A percentile compares a stretch with the other conserved stretches of the same genome.
These are phyloP conservation scores for Magnolia kwangsiensis DNA, from an alignment of 164 flowering plant species.

Conservation along the genomic window DNA sequence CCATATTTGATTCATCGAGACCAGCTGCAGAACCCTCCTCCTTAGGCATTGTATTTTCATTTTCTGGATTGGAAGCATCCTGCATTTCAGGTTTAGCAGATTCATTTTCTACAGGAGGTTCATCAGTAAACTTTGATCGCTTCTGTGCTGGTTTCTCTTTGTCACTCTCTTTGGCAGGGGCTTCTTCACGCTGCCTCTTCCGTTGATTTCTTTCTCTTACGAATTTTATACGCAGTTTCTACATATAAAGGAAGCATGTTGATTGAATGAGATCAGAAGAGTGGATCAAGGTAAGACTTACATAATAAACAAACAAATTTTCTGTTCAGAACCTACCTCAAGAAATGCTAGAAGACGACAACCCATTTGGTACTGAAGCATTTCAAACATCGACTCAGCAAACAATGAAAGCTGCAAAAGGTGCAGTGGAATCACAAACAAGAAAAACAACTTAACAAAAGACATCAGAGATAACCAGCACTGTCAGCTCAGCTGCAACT, in stretches of 20 bases:
- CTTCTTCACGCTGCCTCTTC: constrained; percentile 69
- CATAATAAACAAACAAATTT: neutral
- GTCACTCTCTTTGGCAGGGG: constrained; percentile 33
- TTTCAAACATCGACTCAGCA: constrained; percentile 87
- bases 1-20: constrained; percentile 18
- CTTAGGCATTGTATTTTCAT: constrained; percentile 20
- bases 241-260: neutral
- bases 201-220: constrained; percentile 57
- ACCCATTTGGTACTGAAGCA: constrained; percentile 97
- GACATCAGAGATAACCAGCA: neutral
- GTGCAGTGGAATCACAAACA: neutral
- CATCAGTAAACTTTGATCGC: constrained; percentile 43
- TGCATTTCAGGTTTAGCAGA: constrained; percentile 14
- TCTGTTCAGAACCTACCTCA: constrained; percentile 51
- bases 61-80: constrained; percentile 15
- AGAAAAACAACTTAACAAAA: neutral
- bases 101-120: constrained; percentile 26
- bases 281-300: neutral
- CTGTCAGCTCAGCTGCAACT: neutral
- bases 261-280: constrained; percentile 4
- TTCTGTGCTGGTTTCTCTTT: constrained; percentile 37
- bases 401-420: constrained; percentile 74
- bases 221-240: constrained; percentile 68
- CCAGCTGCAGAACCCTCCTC: constrained; percentile 25
- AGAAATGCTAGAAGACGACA: constrained; percentile 68